phyloP scores from a whole-genome alignment of 139 green algal genomes.

The Pleodorina starrii region DNA sequence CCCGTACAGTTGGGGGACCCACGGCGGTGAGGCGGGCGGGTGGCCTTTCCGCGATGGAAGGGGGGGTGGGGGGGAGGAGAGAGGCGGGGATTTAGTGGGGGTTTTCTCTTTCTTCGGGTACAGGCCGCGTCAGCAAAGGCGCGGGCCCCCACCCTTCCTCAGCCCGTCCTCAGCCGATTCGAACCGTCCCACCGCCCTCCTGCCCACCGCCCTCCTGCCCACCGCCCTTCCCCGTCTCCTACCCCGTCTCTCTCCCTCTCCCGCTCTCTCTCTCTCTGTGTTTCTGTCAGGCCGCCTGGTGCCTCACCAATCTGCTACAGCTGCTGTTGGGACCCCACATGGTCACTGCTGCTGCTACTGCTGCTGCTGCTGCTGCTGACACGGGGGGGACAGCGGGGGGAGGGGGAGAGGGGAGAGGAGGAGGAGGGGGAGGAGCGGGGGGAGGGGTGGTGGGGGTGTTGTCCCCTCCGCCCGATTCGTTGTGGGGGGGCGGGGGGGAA shows the following conservation, averaged over 20 bases:
- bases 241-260: too few relatives aligned
- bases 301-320: conserved; percentile 57
- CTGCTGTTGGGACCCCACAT: conserved; percentile 49
- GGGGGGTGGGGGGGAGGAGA: not conserved
- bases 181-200: too few relatives aligned
- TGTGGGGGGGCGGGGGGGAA: not conserved
- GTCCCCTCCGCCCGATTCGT: not conserved
- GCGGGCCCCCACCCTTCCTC: too few relatives aligned
- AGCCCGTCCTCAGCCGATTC: too few relatives aligned
- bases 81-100: not conserved
- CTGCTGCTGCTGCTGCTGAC: too few relatives aligned
- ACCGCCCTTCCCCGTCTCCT: too few relatives aligned
- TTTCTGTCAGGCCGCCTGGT: conserved; percentile 38
- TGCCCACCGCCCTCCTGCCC: too few relatives aligned
- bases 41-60: not conserved
- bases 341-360: not conserved
- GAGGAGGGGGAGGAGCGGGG: not conserved
- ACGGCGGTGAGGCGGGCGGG: not conserved
- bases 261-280: too few relatives aligned
- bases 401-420: not conserved
- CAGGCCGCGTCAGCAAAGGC: not conserved
- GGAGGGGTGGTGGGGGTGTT: not conserved
- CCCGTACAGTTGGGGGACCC: not conserved
- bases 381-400: too few relatives aligned
- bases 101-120: not conserved